A percentile compares a stretch with the other conserved stretches of the same genome.
Conservation (phyloP, 2,329 filamentous ascomycete genomes). For the Xylariales sp. region DNA sequence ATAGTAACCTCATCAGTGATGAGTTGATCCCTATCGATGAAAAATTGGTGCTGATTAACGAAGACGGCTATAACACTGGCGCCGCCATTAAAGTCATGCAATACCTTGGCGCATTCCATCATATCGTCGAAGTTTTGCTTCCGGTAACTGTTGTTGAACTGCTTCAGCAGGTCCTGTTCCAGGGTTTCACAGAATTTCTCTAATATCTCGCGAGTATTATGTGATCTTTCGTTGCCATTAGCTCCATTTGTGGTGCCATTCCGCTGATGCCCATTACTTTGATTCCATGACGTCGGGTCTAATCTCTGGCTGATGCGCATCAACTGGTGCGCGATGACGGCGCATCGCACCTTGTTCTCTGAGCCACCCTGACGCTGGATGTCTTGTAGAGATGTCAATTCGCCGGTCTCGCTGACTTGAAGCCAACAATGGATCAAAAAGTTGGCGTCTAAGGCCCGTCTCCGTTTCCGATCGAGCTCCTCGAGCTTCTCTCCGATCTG, state of each 20-base stretch:
- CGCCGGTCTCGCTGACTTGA: slow-evolving; percentile 90
- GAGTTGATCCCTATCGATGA: slow-evolving; percentile 94
- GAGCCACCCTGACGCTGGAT: slow-evolving; percentile 85
- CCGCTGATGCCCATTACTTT: slow-evolving; percentile 65
- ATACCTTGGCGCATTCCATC: slow-evolving; percentile 93
- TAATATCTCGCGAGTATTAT: slow-evolving; percentile 86
- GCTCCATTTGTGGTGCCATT: slow-evolving; percentile 64
- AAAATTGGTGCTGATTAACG: slow-evolving; percentile 99
- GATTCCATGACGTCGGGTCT: slow-evolving; percentile 79
- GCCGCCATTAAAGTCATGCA: slow-evolving; percentile 96
- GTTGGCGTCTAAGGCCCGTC: slow-evolving; percentile 89
- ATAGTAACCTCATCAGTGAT: slow-evolving; percentile 85
- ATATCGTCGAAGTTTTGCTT: slow-evolving; percentile 97
- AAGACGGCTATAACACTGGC: slow-evolving; percentile 95
- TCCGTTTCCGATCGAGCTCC: slow-evolving; percentile 91
- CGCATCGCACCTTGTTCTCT: slow-evolving; percentile 93
- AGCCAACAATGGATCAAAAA: slow-evolving; percentile 98
- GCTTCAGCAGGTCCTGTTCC: slow-evolving; percentile 93
- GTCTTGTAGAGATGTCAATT: slow-evolving; percentile 88
- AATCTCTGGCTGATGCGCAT: slow-evolving; percentile 93
- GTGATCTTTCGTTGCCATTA: slow-evolving; percentile 56
- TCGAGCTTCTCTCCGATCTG: slow-evolving; percentile 95
- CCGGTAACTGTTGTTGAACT: slow-evolving; percentile 97
- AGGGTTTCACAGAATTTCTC: slow-evolving; percentile 97
- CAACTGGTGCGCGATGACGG: slow-evolving; percentile 91